Evolutionary conservation across 208 protist genomes (phyloP), one percentile per base, ranked within the genome.

Genomic region (Herpetomonas tarakana): DNA sequence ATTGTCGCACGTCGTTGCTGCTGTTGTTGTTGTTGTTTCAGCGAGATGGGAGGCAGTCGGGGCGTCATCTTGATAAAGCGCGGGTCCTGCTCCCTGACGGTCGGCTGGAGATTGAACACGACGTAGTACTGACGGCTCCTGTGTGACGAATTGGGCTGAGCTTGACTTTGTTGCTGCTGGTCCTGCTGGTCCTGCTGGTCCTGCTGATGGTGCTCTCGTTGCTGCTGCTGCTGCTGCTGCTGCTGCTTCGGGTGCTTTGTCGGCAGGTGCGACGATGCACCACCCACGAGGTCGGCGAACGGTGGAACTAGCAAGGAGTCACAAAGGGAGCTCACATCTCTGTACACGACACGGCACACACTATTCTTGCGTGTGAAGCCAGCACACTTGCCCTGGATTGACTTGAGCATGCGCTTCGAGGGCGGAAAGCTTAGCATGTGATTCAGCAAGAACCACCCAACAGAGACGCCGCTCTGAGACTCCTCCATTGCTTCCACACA

Each of bases 391-490:
- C 30, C 44, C 30, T 74, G 56, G 22, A 93, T 82, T 19, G 14
- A 60, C 18, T 60, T 30, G 0, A 89, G 73, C 2, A 68, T 84
- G 19, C 71, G 27, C 44, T 69, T 60, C 11, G 81, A 90, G 0
- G 86, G 83, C 9, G 82, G 86, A 51, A 93, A 91, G 50, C 80
- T 82, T 22, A 74, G 75, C 1, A 91, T 65, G 57, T 75, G 81
- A 55, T 76, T 74, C 21, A 86, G 58, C 39, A 93, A 62, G n/a
- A 93, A 68, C 56, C 79, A 67, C 41, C 79, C 78, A 44, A 93
- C 70, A 46, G 67, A 61, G 21, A 71, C 61, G n/a, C 81, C 65
- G 16, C 83, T 69, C 19, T 88, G 75, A 11, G 79, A 59, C 51
- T 93, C 81, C 26, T 76, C 70, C 26, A 76, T 57, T 2, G 88